Conservation (phyloP, 345 rosid species). For the Clarkia xantiana region DNA sequence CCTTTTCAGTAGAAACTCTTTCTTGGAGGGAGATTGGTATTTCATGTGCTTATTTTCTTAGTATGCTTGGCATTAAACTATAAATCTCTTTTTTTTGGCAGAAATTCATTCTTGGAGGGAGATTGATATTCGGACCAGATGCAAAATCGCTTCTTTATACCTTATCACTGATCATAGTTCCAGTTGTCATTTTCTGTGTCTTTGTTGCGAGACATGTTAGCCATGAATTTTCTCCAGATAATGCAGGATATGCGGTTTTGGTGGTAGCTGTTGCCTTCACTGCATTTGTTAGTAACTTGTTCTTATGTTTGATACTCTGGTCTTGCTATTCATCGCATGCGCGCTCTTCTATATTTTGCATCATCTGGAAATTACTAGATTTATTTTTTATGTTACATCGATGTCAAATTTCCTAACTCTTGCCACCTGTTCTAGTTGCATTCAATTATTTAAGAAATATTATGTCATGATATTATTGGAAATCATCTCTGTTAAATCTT, state of each 20-base stretch:
- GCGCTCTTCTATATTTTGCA: too few species aligned
- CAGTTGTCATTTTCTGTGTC: constrained; percentile 63
- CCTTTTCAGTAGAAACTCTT: constrained; percentile 34
- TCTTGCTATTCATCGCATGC: too few species aligned
- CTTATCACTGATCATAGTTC: constrained; percentile 53
- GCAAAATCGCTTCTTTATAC: constrained; percentile 68
- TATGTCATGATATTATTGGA: too few species aligned
- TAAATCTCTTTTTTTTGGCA: constrained; percentile 1
- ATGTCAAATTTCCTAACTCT: too few species aligned
- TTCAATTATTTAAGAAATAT: too few species aligned
- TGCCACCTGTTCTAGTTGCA: too few species aligned
- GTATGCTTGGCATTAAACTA: not conserved
- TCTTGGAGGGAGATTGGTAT: constrained; percentile 79
- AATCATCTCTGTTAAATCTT: too few species aligned
- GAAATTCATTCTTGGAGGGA: constrained; percentile 63
- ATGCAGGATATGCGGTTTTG: constrained; percentile 70
- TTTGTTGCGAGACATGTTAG: constrained; percentile 90
- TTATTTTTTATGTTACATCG: too few species aligned
- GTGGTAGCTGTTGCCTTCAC: constrained; percentile 61
- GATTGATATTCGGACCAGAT: constrained; percentile 96
- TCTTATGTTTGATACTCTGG: not conserved
- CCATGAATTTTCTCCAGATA: constrained; percentile 59
- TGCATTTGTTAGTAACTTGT: constrained; percentile 43
- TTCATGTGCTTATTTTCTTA: constrained; percentile 53
- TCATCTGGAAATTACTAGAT: too few species aligned